These are phyloP conservation scores for Pyrenochaeta sp. DNA, from an alignment of 2,329 filamentous ascomycete genomes.

Conservation along the genomic window DNA sequence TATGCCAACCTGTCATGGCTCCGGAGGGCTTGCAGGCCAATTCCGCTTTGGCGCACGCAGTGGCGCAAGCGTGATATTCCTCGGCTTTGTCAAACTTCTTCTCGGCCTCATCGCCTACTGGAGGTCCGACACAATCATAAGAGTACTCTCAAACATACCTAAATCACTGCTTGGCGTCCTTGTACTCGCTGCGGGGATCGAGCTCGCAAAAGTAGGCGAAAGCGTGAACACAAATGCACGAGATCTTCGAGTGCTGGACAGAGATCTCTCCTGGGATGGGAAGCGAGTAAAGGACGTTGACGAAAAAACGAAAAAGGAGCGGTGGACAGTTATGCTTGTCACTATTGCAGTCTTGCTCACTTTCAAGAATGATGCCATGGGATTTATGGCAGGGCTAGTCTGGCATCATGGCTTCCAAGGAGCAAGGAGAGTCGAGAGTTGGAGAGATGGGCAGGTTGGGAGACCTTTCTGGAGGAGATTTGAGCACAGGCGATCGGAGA, in stretches of 20 bases:
- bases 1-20: slow-evolving; percentile 95
- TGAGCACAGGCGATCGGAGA: slow-evolving; percentile 29
- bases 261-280: slow-evolving; percentile 35
- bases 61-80: slow-evolving; percentile 80
- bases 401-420: slow-evolving; percentile 74
- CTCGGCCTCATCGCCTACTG: slow-evolving; percentile 70
- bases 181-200: slow-evolving; percentile 87
- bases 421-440: slow-evolving; percentile 33
- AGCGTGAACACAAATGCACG: slow-evolving; percentile 79
- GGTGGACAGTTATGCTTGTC: slow-evolving; percentile 90
- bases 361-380: slow-evolving; percentile 89
- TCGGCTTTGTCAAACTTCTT: slow-evolving; percentile 78
- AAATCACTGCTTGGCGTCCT: slow-evolving; percentile 82
- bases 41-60: slow-evolving; percentile 91
- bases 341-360: slow-evolving; percentile 84
- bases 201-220: slow-evolving; percentile 85
- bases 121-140: slow-evolving; percentile 77
- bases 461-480: slow-evolving; percentile 35
- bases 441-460: slow-evolving; percentile 27
- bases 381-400: slow-evolving; percentile 81
- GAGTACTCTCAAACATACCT: slow-evolving; percentile 76
- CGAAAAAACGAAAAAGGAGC: slow-evolving; percentile 74
- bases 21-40: slow-evolving; percentile 88
- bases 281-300: slow-evolving; percentile 64
- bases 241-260: slow-evolving; percentile 59